phyloP scores from a whole-genome alignment of 2,329 filamentous ascomycete genomes.

The Zasmidium citrigriseum region DNA sequence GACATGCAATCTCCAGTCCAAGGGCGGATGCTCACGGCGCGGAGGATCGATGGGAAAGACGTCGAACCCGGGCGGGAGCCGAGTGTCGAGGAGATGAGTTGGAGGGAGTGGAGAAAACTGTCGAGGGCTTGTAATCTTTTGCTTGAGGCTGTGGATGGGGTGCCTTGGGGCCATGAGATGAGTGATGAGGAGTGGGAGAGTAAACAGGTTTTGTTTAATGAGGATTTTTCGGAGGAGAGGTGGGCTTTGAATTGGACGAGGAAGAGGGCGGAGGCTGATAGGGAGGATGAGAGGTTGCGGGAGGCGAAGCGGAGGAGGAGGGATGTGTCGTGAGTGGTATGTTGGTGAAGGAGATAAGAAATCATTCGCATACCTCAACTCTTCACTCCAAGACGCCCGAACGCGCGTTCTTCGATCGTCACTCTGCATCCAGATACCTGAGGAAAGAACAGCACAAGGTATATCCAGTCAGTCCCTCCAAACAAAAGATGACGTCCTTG shows the following conservation, averaged over 20 bases:
- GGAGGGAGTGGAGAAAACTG: background rate
- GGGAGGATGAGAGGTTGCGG: background rate
- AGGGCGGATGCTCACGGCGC: background rate
- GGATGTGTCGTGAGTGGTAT: too few species aligned
- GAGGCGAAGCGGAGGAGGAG: too few species aligned
- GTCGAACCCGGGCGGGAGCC: background rate
- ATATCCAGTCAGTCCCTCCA: background rate
- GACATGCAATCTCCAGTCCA: background rate
- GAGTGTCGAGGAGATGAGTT: background rate
- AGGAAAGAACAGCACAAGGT: background rate
- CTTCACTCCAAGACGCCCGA: too few species aligned
- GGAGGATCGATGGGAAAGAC: background rate
- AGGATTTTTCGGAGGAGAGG: background rate
- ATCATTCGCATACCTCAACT: too few species aligned
- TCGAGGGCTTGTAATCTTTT: background rate
- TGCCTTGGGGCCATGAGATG: background rate
- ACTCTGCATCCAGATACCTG: background rate
- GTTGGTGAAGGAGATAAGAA: too few species aligned
- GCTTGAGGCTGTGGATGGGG: background rate
- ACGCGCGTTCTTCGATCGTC: too few species aligned
- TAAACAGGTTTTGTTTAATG: background rate
- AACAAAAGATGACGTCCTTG: background rate
- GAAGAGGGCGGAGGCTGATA: background rate
- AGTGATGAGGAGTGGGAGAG: background rate
- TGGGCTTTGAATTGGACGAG: background rate